Conservation (phyloP, 805 yeast genomes). For the Komagataella pastoris region DNA sequence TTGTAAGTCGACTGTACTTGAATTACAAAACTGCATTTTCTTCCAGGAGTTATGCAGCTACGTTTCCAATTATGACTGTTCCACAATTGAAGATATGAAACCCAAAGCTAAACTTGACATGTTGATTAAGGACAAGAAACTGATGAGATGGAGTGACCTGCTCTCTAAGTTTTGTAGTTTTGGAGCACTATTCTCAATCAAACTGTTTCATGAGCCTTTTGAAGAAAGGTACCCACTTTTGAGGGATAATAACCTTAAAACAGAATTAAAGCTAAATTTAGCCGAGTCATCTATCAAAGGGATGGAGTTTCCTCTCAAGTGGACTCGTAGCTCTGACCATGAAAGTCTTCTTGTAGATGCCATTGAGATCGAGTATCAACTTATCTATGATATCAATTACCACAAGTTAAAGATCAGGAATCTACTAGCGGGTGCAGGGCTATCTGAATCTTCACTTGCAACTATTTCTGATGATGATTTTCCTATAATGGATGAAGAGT, state of each 20-base stretch:
- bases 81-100: neutral
- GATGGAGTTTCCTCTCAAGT: neutral
- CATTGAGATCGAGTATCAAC: neutral
- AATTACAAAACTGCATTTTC: neutral
- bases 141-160: neutral
- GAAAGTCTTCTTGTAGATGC: neutral
- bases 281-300: neutral
- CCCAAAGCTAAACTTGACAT: neutral
- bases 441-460: neutral
- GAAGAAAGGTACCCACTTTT: neutral
- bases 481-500: neutral
- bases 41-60: neutral
- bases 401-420: neutral
- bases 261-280: neutral
- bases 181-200: neutral
- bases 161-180: neutral
- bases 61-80: neutral
- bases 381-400: neutral
- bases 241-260: neutral
- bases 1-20: neutral
- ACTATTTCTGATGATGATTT: neutral
- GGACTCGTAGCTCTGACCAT: neutral
- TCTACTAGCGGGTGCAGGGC: neutral
- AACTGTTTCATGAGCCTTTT: neutral
- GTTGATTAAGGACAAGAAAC: neutral